These are phyloP conservation scores for Hyphopichia homilentoma DNA, from an alignment of 805 yeast genomes.

Conservation along the genomic window DNA sequence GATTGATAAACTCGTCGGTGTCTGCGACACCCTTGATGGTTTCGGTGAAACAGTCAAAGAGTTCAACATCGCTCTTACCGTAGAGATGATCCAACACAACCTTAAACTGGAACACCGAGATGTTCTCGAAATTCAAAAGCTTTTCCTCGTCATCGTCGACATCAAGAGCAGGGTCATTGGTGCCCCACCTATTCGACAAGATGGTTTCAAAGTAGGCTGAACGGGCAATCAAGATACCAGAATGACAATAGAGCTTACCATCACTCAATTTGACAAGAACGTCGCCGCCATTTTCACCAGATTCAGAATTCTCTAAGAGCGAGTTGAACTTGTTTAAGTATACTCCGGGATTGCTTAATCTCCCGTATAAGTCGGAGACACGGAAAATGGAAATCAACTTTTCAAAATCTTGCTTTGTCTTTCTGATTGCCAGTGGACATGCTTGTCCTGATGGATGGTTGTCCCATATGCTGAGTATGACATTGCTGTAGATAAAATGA, in stretches of 20 bases:
- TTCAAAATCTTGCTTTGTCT: slow-evolving; percentile 26
- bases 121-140: slow-evolving; percentile 40
- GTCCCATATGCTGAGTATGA: slow-evolving; percentile 44
- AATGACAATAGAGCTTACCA: slow-evolving; percentile 44
- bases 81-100: slow-evolving; percentile 53
- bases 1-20: slow-evolving; percentile 46
- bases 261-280: slow-evolving; percentile 45
- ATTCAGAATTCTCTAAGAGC: slow-evolving; percentile 7
- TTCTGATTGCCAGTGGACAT: slow-evolving; percentile 25
- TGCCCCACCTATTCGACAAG: slow-evolving; percentile 60
- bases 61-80: slow-evolving; percentile 44
- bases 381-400: slow-evolving; percentile 16
- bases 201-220: slow-evolving; percentile 62
- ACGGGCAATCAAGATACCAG: slow-evolving; percentile 51
- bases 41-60: slow-evolving; percentile 33
- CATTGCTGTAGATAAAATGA: slow-evolving; percentile 50
- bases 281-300: slow-evolving; percentile 31
- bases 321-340: slow-evolving; percentile 13
- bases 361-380: slow-evolving; percentile 23
- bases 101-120: slow-evolving; percentile 40
- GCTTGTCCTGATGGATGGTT: slow-evolving; percentile 20
- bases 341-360: slow-evolving; percentile 13
- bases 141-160: slow-evolving; percentile 10
- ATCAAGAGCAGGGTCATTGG: no score
- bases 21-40: slow-evolving; percentile 7